Base-by-base conservation (phyloP, 1,284 basidiomycete genomes). In the Apiotrichum gracile region DNA sequence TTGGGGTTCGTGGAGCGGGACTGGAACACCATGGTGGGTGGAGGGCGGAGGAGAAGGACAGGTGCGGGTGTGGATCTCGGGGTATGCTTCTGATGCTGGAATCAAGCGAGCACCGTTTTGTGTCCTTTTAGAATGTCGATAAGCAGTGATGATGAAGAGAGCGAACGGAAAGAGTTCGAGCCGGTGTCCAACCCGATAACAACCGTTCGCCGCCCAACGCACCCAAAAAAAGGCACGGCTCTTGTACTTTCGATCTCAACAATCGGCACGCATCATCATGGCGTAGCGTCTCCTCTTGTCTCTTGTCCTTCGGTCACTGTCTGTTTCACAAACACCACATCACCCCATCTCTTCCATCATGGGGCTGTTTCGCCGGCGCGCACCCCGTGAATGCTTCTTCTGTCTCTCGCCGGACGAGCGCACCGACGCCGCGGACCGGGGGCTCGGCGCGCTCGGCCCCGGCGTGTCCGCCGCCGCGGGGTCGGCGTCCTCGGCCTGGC, bases 1-100 rank as follows among this genome's bases (percentile, higher is more conserved):
- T 57, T 51, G 24, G 82, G 80, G 16, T 82, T 61, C 2, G 75
- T 70, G 1, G 79, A 73, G 55, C 80, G 81, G 2, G 82, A 81
- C 9, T 77, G 65, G 68, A 90, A 87, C 10, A 63, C 51, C 68
- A 73, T 73, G 9, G 40, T 42, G 27, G 8, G 19, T 14, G 27
- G 8, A 19, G 26, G 8, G 26, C 7, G 8, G 41, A 27, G 17
- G 25, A 19, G 8, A 13, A 42, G 19, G 26, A n/a, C 9, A 26
- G 9, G 8, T 8, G 22, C 6, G 21, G 13, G 21, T 5, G 45
- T n/a, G n/a, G 9, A 34, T 13, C 21, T n/a, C n/a, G 33, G 26
- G 2, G 25, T 26, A 44, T 29, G 26, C 5, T 19, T 21, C 24
- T 9, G 35, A 37, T 37, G 35, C 16, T 17, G 34, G 34, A 35